These are phyloP conservation scores for Aspergillus sp. DNA, from an alignment of 2,329 filamentous ascomycete species.

Conservation along the genomic window DNA sequence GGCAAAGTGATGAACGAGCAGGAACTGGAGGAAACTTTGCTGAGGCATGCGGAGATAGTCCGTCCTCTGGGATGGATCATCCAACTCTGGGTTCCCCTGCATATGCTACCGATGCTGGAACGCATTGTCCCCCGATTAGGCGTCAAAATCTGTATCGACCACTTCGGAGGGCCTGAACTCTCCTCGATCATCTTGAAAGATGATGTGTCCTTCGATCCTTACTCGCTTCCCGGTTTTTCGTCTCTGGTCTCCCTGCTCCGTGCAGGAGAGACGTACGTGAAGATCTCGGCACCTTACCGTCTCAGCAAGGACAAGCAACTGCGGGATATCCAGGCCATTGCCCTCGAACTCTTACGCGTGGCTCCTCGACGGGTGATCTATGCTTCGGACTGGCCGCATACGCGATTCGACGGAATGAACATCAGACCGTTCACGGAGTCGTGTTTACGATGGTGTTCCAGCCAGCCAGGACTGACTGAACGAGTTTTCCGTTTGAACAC, in stretches of 20 bases:
- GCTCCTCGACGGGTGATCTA: slow-evolving; percentile 47
- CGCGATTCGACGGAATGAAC: slow-evolving; percentile 52
- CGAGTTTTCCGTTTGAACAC: slow-evolving; percentile 52
- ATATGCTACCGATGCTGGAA: slow-evolving; percentile 45
- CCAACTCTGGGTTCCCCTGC: slow-evolving; percentile 52
- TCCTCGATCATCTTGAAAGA: slow-evolving; percentile 3
- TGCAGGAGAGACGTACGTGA: slow-evolving; percentile 48
- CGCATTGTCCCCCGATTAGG: slow-evolving; percentile 43
- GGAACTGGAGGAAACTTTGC: slow-evolving; percentile 40
- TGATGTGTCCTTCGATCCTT: slow-evolving; percentile 31
- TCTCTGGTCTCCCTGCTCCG: slow-evolving; percentile 44
- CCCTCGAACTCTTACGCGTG: slow-evolving; percentile 42
- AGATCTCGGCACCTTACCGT: slow-evolving; percentile 55
- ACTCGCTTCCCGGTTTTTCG: slow-evolving; percentile 44
- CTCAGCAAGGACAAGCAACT: slow-evolving; percentile 42
- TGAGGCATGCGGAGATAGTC: slow-evolving; percentile 46
- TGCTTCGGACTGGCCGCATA: slow-evolving; percentile 60
- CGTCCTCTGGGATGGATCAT: slow-evolving; percentile 50
- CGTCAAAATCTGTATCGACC: slow-evolving; percentile 53
- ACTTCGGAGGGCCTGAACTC: slow-evolving; percentile 49
- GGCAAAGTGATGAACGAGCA: slow-evolving; percentile 35
- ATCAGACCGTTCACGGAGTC: slow-evolving; percentile 49
- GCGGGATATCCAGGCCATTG: slow-evolving; percentile 44
- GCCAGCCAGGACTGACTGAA: slow-evolving; percentile 39
- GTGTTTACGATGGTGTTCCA: slow-evolving; percentile 49